Evolutionary conservation across 768 basidiomycete genomes (phyloP).

Genomic region (Pseudohyphozyma bogoriensis): DNA sequence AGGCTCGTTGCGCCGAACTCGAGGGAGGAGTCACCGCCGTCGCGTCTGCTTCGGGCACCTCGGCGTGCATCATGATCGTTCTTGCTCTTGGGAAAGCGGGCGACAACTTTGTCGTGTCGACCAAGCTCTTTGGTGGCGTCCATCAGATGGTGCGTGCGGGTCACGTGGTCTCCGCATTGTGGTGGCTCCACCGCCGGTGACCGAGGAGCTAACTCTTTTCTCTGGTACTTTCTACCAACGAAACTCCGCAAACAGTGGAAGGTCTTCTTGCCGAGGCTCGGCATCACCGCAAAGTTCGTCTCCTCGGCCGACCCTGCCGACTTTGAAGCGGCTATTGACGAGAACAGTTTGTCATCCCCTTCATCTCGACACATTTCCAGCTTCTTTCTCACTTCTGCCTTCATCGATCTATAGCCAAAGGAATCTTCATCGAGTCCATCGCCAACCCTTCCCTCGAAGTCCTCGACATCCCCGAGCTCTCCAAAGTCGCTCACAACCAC

Average conservation of each 20-base stretch:
- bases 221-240: background rate
- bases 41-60: constrained; percentile 57
- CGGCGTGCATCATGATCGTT: constrained; percentile 67
- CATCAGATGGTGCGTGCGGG: background rate
- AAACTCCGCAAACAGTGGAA: constrained; percentile 39
- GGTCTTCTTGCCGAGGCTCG: constrained; percentile 33
- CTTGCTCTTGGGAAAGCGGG: constrained; percentile 52
- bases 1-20: too few relatives aligned
- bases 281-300: background rate
- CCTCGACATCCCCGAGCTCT: constrained; percentile 53
- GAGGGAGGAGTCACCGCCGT: constrained; percentile 69
- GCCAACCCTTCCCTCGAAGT: constrained; percentile 65
- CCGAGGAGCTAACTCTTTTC: too few relatives aligned
- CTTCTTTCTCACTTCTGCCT: background rate
- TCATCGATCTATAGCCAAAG: constrained; percentile 43
- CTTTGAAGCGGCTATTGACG: constrained; percentile 60
- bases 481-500: constrained; percentile 59
- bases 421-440: constrained; percentile 53
- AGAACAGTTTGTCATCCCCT: constrained; percentile 41
- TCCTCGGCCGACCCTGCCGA: constrained; percentile 44
- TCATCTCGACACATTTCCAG: background rate
- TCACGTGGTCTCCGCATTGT: constrained; percentile 30
- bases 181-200: too few relatives aligned
- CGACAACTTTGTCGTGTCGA: constrained; percentile 67
- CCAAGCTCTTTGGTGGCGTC: constrained; percentile 51